phyloP scores from a whole-genome alignment of 2,329 filamentous ascomycete species.

The Colletotrichum trifolii region DNA sequence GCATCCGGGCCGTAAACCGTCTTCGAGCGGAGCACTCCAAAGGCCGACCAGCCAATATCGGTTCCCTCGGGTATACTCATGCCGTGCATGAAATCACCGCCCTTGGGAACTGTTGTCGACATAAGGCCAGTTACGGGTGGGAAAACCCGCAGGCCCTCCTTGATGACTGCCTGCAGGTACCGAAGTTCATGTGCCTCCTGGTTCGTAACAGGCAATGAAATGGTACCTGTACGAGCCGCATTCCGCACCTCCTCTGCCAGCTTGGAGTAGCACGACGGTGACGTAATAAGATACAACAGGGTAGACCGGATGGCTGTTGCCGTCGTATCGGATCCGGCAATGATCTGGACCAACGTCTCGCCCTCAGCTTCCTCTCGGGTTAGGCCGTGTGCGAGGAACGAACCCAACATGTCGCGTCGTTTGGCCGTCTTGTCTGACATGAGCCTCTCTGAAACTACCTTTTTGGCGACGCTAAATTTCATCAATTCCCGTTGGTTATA shows the following conservation, averaged over 20 bases:
- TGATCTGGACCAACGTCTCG: conserved; percentile 47
- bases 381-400: conserved; percentile 53
- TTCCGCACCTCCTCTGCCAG: conserved; percentile 61
- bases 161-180: conserved; percentile 62
- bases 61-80: conserved; percentile 58
- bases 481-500: not conserved
- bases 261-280: conserved; percentile 56
- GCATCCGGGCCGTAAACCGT: conserved; percentile 52
- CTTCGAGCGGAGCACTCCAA: conserved; percentile 52
- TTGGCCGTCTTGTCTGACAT: conserved; percentile 33
- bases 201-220: conserved; percentile 46
- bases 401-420: conserved; percentile 52
- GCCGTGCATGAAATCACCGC: conserved; percentile 51
- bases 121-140: conserved; percentile 54
- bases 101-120: conserved; percentile 48
- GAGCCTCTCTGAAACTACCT: conserved; percentile 40
- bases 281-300: conserved; percentile 62
- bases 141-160: conserved; percentile 59
- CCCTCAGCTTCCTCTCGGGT: conserved; percentile 43
- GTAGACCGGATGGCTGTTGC: conserved; percentile 54
- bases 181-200: conserved; percentile 52
- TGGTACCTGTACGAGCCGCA: conserved; percentile 38
- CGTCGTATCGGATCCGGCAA: conserved; percentile 53
- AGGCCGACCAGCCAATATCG: conserved; percentile 55
- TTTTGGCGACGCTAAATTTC: conserved; percentile 38